Percentiles rank a stretch among this genome's conserved stretches.
These are phyloP conservation scores for Babesia caballi DNA, from an alignment of 169 alveolate genomes.

Conservation along the genomic window DNA sequence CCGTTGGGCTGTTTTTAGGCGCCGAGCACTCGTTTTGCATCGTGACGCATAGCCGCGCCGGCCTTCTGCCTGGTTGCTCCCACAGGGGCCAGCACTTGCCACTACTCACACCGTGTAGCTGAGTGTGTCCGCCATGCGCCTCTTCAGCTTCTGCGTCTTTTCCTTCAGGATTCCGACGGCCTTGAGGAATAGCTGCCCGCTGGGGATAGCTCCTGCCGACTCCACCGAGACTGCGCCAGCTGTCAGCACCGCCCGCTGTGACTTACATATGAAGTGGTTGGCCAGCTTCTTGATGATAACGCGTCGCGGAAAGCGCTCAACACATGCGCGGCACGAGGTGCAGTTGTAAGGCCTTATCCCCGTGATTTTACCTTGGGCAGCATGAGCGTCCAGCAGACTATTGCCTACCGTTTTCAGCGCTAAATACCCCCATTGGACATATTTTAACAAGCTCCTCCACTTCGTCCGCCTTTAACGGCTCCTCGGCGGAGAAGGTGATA, in stretches of 20 bases:
- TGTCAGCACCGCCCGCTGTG: not conserved
- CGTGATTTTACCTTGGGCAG: constrained; percentile 73
- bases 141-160: constrained; percentile 41
- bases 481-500: constrained; percentile 56
- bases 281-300: constrained; percentile 77
- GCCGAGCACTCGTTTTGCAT: no score
- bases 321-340: constrained; percentile 97
- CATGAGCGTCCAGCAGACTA: not conserved
- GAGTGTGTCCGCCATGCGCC: constrained; percentile 42
- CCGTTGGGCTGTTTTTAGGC: no score
- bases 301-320: constrained; percentile 86
- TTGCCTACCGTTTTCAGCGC: constrained; percentile 81
- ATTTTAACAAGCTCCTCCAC: constrained; percentile 84
- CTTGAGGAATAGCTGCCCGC: constrained; percentile 45
- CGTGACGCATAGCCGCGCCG: no score
- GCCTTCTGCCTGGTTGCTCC: no score
- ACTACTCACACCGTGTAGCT: constrained; percentile 5
- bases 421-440: constrained; percentile 95
- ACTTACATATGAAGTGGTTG: constrained; percentile 79
- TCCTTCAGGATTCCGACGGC: constrained; percentile 57
- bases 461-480: constrained; percentile 82
- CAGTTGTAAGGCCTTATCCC: constrained; percentile 90
- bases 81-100: no score
- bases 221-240: constrained; percentile 42
- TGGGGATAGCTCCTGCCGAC: constrained; percentile 56